Evolutionary conservation across 2,329 filamentous ascomycete species (phyloP), one percentile per base, ranked within the genome.

Genomic region (Diaporthe batatas): DNA sequence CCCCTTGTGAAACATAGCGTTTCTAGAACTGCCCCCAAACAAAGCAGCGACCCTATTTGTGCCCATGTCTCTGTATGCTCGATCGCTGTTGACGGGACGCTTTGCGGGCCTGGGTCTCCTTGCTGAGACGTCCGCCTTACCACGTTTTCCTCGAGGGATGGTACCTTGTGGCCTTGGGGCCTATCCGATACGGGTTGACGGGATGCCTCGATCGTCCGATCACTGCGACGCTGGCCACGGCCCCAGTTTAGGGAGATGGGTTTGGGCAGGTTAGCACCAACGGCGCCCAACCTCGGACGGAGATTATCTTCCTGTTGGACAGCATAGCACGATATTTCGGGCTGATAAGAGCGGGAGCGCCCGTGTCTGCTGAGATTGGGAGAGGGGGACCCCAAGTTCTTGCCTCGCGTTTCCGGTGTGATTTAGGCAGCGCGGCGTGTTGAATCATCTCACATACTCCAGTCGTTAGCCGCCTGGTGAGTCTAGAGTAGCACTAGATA

Each of bases 261-360:
- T 51, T 21, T 51, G 23, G 54, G 18, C 54, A 70, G 21, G 55
- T 57, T 62, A 70, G 55, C 57, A 70, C 21, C 55, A 70, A 70
- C 68, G 68, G 68, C 47, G n/a, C 16, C 47, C 62, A 67, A 65
- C 44, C 62, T 67, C 62, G 47, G 62, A 67, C 39, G 62, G 62
- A 53, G 62, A 39, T 36, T 39, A 36, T 67, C 32, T 53, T 67
- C 29, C 44, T 36, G 23, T n/a, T 39, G 32, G 29, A 39, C 62
- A 53, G 47, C n/a, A 53, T 53, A 21, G 32, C 47, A 67, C 32
- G 62, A 53, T 39, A 53, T 53, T 25, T 39, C 62, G 62, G 62
- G 44, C 62, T 53, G 47, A 53, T 53, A 39, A 39, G 44, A 53
- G 47, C 47, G 62, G 62, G 32, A 67, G 21, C 47, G 47, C 47